Conservation (phyloP, 2,329 filamentous ascomycete species). For the Monosporascus ibericus region DNA sequence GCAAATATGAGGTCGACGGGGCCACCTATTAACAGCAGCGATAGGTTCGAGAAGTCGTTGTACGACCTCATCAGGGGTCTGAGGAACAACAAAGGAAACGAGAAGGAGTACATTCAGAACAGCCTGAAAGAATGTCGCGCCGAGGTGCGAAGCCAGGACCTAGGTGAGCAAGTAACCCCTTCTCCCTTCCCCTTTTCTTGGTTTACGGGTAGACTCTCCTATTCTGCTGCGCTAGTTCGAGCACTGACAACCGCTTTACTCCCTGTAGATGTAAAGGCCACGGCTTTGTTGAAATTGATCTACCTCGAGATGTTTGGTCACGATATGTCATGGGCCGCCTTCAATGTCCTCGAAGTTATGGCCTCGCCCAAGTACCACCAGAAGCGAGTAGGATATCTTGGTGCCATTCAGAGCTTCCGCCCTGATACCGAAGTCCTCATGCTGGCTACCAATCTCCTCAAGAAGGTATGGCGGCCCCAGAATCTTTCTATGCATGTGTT, state of each 20-base stretch:
- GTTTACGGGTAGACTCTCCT: not conserved
- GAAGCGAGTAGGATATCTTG: slow-evolving; percentile 92
- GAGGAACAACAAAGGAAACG: slow-evolving; percentile 89
- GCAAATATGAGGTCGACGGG: not conserved
- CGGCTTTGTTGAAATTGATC: slow-evolving; percentile 87
- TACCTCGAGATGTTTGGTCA: slow-evolving; percentile 99
- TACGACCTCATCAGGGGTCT: slow-evolving; percentile 97
- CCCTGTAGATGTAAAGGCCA: slow-evolving; percentile 79
- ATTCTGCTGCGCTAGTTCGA: not conserved
- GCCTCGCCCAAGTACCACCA: slow-evolving; percentile 90
- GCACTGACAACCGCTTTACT: slow-evolving; percentile 13
- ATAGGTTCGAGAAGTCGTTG: slow-evolving; percentile 97
- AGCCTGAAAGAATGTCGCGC: slow-evolving; percentile 90
- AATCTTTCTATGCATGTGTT: not conserved
- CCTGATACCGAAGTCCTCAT: slow-evolving; percentile 95
- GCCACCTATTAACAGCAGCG: slow-evolving; percentile 16
- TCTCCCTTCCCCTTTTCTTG: not conserved
- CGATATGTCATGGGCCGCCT: slow-evolving; percentile 99
- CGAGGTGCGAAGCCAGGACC: slow-evolving; percentile 88
- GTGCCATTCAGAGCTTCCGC: slow-evolving; percentile 91
- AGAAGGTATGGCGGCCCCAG: slow-evolving; percentile 58
- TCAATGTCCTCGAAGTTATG: slow-evolving; percentile 98
- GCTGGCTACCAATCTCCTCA: slow-evolving; percentile 92
- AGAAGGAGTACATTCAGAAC: slow-evolving; percentile 91
- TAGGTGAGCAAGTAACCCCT: slow-evolving; percentile 53